Evolutionary conservation across 176 grass and related monocot species (phyloP).

Genomic region (Juncus effusus): DNA sequence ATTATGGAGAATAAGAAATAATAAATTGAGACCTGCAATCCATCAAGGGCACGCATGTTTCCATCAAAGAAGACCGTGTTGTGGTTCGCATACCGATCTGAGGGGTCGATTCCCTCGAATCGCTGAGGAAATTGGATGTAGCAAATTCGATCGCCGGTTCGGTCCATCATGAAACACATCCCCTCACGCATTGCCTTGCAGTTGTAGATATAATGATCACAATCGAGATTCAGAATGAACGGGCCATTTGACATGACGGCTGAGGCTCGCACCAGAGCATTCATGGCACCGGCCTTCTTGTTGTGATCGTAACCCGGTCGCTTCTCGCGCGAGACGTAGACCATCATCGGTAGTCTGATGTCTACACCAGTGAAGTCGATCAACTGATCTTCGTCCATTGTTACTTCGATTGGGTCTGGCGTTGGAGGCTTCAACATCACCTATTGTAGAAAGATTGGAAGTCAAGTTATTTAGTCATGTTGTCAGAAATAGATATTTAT

Average conservation of each 20-base stretch:
- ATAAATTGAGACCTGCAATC: conserved; percentile 39
- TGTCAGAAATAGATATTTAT: not conserved
- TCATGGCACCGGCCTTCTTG: conserved; percentile 98
- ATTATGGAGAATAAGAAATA: not conserved
- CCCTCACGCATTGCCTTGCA: conserved; percentile 66
- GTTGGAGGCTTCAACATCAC: conserved; percentile 89
- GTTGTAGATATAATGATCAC: conserved; percentile 97
- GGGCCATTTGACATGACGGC: conserved; percentile 84
- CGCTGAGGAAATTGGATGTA: conserved; percentile 93
- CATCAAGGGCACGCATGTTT: conserved; percentile 98
- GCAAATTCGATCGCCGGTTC: conserved; percentile 79
- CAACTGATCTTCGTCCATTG: conserved; percentile 71
- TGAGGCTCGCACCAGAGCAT: conserved; percentile 78
- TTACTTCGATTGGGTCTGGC: conserved; percentile 54
- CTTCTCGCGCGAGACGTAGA: conserved; percentile 88
- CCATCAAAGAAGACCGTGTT: conserved; percentile 99
- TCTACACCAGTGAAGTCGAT: conserved; percentile 88
- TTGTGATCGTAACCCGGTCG: conserved; percentile 88
- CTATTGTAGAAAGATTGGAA: conserved; percentile 16
- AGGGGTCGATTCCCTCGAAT: conserved; percentile 91
- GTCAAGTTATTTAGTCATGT: not conserved
- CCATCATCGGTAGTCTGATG: conserved; percentile 79
- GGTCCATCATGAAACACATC: conserved; percentile 96
- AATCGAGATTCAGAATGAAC: conserved; percentile 99
- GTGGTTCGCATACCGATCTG: conserved; percentile 95